A percentile compares a stretch with the other conserved stretches of the same genome.
phyloP scores from a whole-genome alignment of 176 grass and related monocot species.

The Raddia distichophylla region DNA sequence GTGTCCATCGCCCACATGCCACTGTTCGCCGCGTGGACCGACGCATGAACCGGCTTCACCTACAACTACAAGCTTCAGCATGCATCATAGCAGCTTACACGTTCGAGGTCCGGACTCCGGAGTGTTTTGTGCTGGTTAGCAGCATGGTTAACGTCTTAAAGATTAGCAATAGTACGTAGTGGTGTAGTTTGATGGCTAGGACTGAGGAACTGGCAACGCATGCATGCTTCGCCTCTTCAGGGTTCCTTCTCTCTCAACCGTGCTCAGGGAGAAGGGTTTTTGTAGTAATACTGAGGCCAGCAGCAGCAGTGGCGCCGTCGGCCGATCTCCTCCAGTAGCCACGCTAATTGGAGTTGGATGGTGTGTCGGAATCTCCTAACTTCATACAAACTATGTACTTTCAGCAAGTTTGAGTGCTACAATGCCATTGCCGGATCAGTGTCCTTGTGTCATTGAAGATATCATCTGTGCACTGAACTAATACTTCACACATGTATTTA shows the following conservation, averaged over 20 bases:
- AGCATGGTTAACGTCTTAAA: background rate
- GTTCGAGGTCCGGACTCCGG: too few relatives aligned
- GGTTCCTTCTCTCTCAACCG: slow-evolving; percentile 26
- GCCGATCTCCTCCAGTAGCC: slow-evolving; percentile 31
- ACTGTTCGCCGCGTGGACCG: slow-evolving; percentile 82
- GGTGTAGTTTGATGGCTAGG: background rate
- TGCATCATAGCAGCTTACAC: background rate
- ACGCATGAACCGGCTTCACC: slow-evolving; percentile 45
- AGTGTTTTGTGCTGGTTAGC: background rate
- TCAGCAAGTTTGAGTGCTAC: background rate
- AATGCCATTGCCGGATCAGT: background rate
- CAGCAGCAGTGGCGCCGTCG: background rate
- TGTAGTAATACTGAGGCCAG: slow-evolving; percentile 57
- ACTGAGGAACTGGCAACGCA: background rate
- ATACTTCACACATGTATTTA: background rate
- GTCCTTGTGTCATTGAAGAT: background rate
- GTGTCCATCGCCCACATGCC: slow-evolving; percentile 82
- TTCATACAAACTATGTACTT: slow-evolving; percentile 4
- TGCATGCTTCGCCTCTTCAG: slow-evolving; percentile 16
- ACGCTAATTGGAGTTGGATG: slow-evolving; percentile 32
- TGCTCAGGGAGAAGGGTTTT: slow-evolving; percentile 56
- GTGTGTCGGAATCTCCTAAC: slow-evolving; percentile 30
- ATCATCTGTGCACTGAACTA: background rate
- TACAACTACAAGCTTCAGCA: background rate
- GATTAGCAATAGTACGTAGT: background rate